Base-by-base conservation (phyloP, 2,329 filamentous ascomycete genomes). In the Leptographium radiaticola region DNA sequence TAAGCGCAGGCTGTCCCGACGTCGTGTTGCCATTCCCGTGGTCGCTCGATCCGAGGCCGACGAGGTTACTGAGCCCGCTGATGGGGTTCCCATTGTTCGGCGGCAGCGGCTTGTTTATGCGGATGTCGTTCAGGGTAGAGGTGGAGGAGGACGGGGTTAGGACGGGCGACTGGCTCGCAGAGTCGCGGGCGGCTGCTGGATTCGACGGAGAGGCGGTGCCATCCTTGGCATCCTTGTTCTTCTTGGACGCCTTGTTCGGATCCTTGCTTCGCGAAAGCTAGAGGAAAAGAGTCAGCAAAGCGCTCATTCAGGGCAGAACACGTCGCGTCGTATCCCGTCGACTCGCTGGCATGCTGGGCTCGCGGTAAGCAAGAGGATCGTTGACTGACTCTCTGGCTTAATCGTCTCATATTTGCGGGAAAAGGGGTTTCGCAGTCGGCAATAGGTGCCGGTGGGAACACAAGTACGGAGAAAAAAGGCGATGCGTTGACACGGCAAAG, bases 191-290 rank as follows among this genome's bases (percentile, higher is more conserved):
- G 55, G 65, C 63, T 58, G 80, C 80, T 53, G 67, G 62, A 58
- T 81, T 81, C 59, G 81, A 85, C 52, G 89, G 89, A 56, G 90
- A 94, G 48, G 87, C 81, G 59, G 87, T 88, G 67, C 88, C 88
- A 68, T 84, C 81, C 67, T 85, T 84, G 55, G 75, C 71, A 62
- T 85, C 81, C 70, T 84, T 84, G 67, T 83, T 84, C 73, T 85
- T 85, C 72, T 84, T 84, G 63, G 79, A 82, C 60, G 89, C 87
- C 75, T 95, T 95, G 73, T 84, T 87, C 62, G 84, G 78, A 68
- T 80, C 86, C 77, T 95, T 95, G 66, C 86, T 85, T 74, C 89
- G 84, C 70, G 89, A 93, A 75, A 96, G 87, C 89, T 96, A 79
- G 20, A 25, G 31, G 16, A n/a, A 36, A 18, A 13, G 34, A 5